Evolutionary conservation across 768 basidiomycete genomes (phyloP), one percentile per base, ranked within the genome.

Genomic region (Russula earlei): DNA sequence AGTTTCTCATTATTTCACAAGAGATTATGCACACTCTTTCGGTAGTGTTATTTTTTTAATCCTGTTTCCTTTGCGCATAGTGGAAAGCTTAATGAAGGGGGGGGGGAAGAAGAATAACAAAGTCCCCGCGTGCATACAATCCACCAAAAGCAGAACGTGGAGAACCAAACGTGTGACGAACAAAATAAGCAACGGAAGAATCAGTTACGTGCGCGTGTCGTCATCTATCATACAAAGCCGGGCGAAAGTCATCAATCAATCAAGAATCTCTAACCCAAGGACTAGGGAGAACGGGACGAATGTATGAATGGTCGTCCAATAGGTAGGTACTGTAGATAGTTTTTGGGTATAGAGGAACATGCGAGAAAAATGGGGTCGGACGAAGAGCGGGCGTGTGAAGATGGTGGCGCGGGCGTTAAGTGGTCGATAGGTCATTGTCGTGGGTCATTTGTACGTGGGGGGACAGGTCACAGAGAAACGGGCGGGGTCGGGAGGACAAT

Each of bases 351-450:
- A 56, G 43, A 45, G 41, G 27, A 42, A 19, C 15, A 43, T 24
- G 43, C 36, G 41, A 52, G 20, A 41, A 17, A 48, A 22, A 44
- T 29, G 41, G n/a, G 48, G 42, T 15, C 19, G 33, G 31, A 40
- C 12, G 14, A n/a, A 14, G 36, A 31, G 15, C 9, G 2, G 22
- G 37, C 5, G 27, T 9, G 29, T 58, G 40, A 29, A 34, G 37
- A 8, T 11, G 58, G 59, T 60, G 37, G 50, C 58, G 60, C 53
- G 31, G 53, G 52, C 57, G 49, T 50, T 33, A 51, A 34, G 29
- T 33, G 22, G 49, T 38, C 11, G 43, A 19, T 43, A 25, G 19
- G 49, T 48, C 22, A 43, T 59, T 46, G 58, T 56, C 49, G 46
- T 40, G 48, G 47, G 33, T 59, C 20, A 46, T 15, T 10, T 9